These are phyloP conservation scores for Annulohypoxylon nitens DNA, from an alignment of 495 filamentous ascomycete species.

Conservation along the genomic window DNA sequence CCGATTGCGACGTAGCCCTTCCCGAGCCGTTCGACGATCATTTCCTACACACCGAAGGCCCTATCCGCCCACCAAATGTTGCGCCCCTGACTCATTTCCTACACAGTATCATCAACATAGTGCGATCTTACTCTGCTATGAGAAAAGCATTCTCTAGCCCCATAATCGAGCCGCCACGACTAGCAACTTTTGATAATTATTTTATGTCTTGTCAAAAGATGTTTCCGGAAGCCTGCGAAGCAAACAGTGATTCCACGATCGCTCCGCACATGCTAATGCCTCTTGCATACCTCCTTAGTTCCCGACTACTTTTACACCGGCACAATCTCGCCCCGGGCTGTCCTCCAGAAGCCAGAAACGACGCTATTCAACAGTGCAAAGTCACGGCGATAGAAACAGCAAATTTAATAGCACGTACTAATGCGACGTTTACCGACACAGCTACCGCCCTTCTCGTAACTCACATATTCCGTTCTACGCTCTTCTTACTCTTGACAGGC, in stretches of 20 bases:
- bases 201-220: conserved; percentile 79
- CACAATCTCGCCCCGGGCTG: conserved; percentile 88
- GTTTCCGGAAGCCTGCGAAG: conserved; percentile 80
- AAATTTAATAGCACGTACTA: conserved; percentile 75
- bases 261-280: conserved; percentile 80
- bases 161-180: conserved; percentile 74
- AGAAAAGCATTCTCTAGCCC: conserved; percentile 77
- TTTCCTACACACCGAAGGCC: conserved; percentile 75
- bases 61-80: conserved; percentile 63
- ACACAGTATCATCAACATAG: conserved; percentile 84
- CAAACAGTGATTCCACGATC: conserved; percentile 71
- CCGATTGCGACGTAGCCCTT: conserved; percentile 86
- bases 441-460: conserved; percentile 72
- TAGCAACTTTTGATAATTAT: conserved; percentile 85
- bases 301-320: conserved; percentile 86
- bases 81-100: conserved; percentile 70
- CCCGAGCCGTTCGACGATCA: conserved; percentile 87
- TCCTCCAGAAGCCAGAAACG: conserved; percentile 69
- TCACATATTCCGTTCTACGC: conserved; percentile 90
- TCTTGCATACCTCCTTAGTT: conserved; percentile 82
- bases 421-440: conserved; percentile 55
- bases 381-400: conserved; percentile 81
- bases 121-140: conserved; percentile 83
- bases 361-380: conserved; percentile 83
- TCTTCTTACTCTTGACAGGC: conserved; percentile 81